phyloP scores from a whole-genome alignment of 2,329 filamentous ascomycete genomes.

The Aspergillus candidus region DNA sequence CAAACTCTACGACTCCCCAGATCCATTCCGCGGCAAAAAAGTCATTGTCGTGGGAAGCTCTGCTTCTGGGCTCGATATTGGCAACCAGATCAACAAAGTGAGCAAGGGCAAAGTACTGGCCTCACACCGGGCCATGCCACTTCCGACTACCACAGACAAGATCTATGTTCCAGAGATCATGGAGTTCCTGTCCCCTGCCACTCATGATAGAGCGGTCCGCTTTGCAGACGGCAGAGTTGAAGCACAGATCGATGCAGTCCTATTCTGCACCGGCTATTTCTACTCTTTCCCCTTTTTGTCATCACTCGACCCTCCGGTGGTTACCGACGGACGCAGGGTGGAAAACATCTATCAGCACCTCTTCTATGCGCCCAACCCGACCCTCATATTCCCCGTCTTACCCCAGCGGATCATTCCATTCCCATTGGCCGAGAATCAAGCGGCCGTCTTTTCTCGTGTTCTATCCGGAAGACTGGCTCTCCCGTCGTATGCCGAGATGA shows the following conservation, averaged over 20 bases:
- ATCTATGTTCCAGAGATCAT: conserved; percentile 51
- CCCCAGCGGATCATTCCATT: conserved; percentile 86
- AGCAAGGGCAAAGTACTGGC: conserved; percentile 59
- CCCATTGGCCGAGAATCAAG: conserved; percentile 70
- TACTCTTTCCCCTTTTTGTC: conserved; percentile 72
- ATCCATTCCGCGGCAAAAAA: conserved; percentile 60
- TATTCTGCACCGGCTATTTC: conserved; percentile 89
- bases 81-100: conserved; percentile 62
- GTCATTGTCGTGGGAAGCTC: conserved; percentile 80
- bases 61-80: conserved; percentile 79
- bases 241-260: conserved; percentile 62
- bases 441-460: conserved; percentile 67
- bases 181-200: conserved; percentile 47
- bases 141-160: conserved; percentile 46
- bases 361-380: conserved; percentile 69
- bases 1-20: conserved; percentile 68
- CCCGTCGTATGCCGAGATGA: conserved; percentile 60
- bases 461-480: conserved; percentile 66
- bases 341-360: conserved; percentile 72
- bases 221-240: conserved; percentile 64
- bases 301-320: conserved; percentile 47
- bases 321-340: conserved; percentile 64
- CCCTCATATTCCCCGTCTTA: conserved; percentile 68
- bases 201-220: conserved; percentile 53
- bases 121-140: conserved; percentile 48